Evolutionary conservation across 306 rosid species (phyloP).

Genomic region (Clitoria ternatea): DNA sequence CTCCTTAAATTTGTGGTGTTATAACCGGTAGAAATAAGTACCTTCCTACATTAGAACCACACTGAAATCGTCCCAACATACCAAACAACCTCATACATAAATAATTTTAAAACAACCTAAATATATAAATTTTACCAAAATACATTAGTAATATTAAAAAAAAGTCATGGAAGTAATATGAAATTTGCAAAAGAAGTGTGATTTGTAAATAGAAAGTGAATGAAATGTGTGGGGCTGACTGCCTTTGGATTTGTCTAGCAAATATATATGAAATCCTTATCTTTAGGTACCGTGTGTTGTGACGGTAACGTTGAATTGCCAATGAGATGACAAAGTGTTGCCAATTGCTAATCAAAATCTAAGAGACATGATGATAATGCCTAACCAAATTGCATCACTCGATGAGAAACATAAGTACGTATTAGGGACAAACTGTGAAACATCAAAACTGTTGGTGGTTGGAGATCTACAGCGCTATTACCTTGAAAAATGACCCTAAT

Average conservation of each 20-base stretch:
- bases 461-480: constrained; percentile 1
- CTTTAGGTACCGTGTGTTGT: neutral
- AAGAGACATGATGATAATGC: constrained; percentile 16
- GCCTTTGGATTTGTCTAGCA: neutral
- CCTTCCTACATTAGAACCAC: no score
- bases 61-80: no score
- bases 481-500: neutral
- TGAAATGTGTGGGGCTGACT: neutral
- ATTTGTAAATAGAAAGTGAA: neutral
- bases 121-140: no score
- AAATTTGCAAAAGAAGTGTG: neutral
- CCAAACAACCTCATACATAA: no score
- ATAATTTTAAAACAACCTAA: no score
- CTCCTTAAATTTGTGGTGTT: no score
- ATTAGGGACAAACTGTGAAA: neutral
- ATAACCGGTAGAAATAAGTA: no score
- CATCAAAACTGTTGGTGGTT: constrained; percentile 15
- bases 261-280: neutral
- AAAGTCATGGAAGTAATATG: neutral
- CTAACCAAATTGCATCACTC: constrained; percentile 16
- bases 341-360: constrained; percentile 1
- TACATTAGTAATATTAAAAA: no score
- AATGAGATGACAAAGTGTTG: constrained; percentile 21
- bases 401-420: neutral
- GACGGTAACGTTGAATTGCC: constrained; percentile 21